Percentiles rank a stretch among this genome's conserved stretches.
Evolutionary conservation across 2,329 filamentous ascomycete genomes (phyloP).

Genomic region (Cladophialophora yegresii): DNA sequence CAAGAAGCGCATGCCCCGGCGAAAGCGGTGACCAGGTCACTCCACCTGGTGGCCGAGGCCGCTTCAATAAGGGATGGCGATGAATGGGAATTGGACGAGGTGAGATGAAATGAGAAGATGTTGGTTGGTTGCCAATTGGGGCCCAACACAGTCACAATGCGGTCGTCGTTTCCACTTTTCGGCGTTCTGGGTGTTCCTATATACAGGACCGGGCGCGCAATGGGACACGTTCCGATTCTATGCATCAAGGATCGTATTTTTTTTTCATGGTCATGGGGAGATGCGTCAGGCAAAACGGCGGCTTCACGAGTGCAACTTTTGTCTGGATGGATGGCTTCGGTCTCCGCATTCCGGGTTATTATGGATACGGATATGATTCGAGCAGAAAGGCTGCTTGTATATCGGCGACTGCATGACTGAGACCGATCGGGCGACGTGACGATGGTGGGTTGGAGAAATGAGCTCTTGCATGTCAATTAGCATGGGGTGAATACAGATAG

Average conservation of each 20-base stretch:
- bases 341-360: background rate
- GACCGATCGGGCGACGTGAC: background rate
- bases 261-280: too few relatives aligned
- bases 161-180: background rate
- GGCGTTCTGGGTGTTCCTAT: background rate
- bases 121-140: background rate
- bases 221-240: background rate
- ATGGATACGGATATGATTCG: background rate
- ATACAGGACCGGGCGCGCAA: background rate
- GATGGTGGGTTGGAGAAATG: background rate
- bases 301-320: background rate
- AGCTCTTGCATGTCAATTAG: background rate
- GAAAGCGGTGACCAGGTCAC: slow-evolving; percentile 8
- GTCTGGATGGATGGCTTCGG: background rate
- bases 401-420: background rate
- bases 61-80: background rate
- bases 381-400: background rate
- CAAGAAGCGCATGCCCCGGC: slow-evolving; percentile 13
- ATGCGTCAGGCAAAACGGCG: background rate
- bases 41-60: background rate
- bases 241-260: background rate
- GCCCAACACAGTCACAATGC: background rate
- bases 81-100: background rate
- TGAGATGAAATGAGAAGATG: background rate
- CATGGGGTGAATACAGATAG: background rate